Percentiles rank a stretch among this genome's conserved stretches.
phyloP scores from a whole-genome alignment of 2,329 filamentous ascomycete species.

The Didymella glomerata region DNA sequence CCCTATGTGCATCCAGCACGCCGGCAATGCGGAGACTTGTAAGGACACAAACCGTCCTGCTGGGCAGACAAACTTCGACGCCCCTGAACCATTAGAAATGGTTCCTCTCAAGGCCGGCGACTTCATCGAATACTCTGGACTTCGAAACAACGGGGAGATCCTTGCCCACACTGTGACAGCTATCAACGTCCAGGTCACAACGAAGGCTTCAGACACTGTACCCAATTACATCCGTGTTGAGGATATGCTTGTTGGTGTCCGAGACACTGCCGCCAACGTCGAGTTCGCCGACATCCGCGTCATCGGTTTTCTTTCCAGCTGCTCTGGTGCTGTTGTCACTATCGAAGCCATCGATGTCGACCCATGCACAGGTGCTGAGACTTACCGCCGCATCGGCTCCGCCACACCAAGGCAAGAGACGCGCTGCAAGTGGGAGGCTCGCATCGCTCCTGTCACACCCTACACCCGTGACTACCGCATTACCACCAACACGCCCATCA shows the following conservation, averaged over 20 bases:
- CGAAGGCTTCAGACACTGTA: conserved; percentile 38
- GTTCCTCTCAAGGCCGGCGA: conserved; percentile 54
- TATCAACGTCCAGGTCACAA: conserved; percentile 53
- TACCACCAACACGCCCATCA: conserved; percentile 45
- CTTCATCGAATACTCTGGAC: conserved; percentile 53
- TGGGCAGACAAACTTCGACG: conserved; percentile 40
- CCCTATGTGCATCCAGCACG: conserved; percentile 62
- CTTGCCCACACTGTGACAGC: conserved; percentile 51
- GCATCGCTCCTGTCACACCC: conserved; percentile 38
- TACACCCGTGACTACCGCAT: conserved; percentile 56
- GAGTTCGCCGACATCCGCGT: conserved; percentile 49
- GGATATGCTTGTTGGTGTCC: conserved; percentile 54
- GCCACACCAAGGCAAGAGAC: conserved; percentile 43
- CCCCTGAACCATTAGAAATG: conserved; percentile 52
- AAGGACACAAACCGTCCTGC: conserved; percentile 48
- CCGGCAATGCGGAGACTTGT: conserved; percentile 48
- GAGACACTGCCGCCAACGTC: conserved; percentile 44
- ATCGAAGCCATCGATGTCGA: conserved; percentile 55
- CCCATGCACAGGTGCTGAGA: conserved; percentile 54
- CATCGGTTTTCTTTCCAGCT: conserved; percentile 53
- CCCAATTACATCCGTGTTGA: conserved; percentile 56
- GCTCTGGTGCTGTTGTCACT: conserved; percentile 42
- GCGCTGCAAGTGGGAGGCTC: conserved; percentile 54
- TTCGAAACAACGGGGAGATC: conserved; percentile 44
- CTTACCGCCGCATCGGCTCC: conserved; percentile 47